Evolutionary conservation across 202 grass and related monocot species (phyloP), one percentile per base, ranked within the genome.

Genomic region (Schoenoplectus tabernaemontani): DNA sequence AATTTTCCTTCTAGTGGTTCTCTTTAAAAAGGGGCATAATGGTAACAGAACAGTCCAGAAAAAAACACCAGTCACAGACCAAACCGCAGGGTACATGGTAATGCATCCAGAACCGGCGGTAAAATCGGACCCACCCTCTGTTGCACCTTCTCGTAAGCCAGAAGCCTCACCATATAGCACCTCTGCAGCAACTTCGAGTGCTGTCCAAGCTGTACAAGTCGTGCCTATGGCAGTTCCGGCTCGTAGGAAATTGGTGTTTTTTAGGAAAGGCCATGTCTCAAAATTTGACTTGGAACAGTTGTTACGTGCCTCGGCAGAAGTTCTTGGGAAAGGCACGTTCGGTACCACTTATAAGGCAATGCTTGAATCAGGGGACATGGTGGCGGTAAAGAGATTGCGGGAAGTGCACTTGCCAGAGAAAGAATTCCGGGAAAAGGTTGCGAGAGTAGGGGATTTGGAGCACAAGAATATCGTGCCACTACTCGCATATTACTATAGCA

Each of bases 191-290:
- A 67, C 59, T 41, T 56, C 3, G 28, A 57, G 11, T 1, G 82
- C 83, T 0, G 59, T 33, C 81, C 78, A 38, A 41, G 12, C 20
- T 33, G n/a, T 56, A 42, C 23, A 77, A 15, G 5, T 82, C 0
- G 15, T 69, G 10, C 17, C 77, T 12, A 20, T 24, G 4, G 44
- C 24, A 17, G 68, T 54, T 57, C 65, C 62, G 2, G 38, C 19
- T 2, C 9, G 17, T 42, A 70, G 77, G 86, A 98, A 89, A 77
- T 85, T 98, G 26, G 48, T 88, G 4, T 98, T 98, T 87, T 87
- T 87, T 26, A 73, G 86, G 11, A 59, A 57, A 36, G 77, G 22
- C 23, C 34, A 53, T 13, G 42, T 36, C 41, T 1, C 41, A 42
- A 80, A 22, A 51, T 87, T 87, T 48, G 81, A 83, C 53, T 57